Base-by-base conservation (phyloP, 345 rosid genomes). In the Orychophragmus violaceus region DNA sequence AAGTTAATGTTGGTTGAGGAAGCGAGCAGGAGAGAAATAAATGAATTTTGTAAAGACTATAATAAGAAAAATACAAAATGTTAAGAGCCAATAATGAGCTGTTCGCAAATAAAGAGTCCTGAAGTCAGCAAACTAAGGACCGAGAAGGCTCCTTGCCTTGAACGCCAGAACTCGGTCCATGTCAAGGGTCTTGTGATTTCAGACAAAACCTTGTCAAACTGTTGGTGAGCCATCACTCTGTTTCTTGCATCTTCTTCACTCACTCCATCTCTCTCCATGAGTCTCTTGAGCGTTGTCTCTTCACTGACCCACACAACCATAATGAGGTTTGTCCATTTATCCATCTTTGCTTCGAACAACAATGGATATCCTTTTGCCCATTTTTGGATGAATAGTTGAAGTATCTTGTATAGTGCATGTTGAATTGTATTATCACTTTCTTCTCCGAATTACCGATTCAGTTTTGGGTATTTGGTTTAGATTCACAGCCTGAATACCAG, bases 311-410 rank as follows among this genome's bases (percentile, higher is more conserved):
- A 69, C 24, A 75, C 78, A 58, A 75, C 96, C 2, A 90, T 61
- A 55, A 80, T 74, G 25, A 97, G 97, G 39, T 87, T 87, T 12
- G 96, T 87, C 97, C 90, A 88, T 66, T 62, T 83, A 59, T 88
- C 89, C 84, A 88, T 80, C 79, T 81, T 86, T 28, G 82, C 87
- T 81, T 90, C 95, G 5, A 90, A 90, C 73, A 88, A 57, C 49
- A 90, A 74, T 7, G 97, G 49, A 90, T 59, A 65, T 93, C 99
- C 95, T 66, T 77, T 84, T 30, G 79, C 48, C 98, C 97, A 90
- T 27, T 82, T 72, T 80, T 86, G n/a, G n/a, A n/a, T n/a, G n/a
- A n/a, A n/a, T n/a, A n/a, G n/a, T n/a, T n/a, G n/a, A n/a, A n/a
- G n/a, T n/a, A n/a, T n/a, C n/a, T n/a, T n/a, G n/a, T n/a, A n/a